Evolutionary conservation across 139 green algal species (phyloP).

Genomic region (Chlorella ohadii): DNA sequence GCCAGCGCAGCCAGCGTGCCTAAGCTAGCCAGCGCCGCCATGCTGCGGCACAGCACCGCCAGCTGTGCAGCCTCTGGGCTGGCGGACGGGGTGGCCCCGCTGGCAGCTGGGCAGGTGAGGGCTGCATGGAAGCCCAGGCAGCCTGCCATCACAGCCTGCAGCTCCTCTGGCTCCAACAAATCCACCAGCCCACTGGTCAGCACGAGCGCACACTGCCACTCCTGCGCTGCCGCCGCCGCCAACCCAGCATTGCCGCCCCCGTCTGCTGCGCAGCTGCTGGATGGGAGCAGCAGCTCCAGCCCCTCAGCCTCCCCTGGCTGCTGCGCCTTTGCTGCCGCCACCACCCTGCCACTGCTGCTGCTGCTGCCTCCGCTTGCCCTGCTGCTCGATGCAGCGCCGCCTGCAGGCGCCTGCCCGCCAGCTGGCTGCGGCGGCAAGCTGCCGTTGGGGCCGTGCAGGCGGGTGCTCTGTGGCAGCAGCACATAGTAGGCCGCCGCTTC

Average conservation of each 20-base stretch:
- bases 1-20: slow-evolving; percentile 9
- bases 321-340: not conserved
- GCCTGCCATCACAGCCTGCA: slow-evolving; percentile 21
- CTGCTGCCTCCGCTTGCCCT: not conserved
- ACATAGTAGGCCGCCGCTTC: slow-evolving; percentile 33
- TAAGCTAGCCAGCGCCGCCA: slow-evolving; percentile 27
- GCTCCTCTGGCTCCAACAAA: slow-evolving; percentile 32
- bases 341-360: too few species aligned
- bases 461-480: not conserved
- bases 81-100: not conserved
- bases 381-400: not conserved
- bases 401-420: not conserved
- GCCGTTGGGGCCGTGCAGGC: slow-evolving; percentile 16
- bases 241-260: not conserved
- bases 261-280: too few species aligned
- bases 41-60: slow-evolving; percentile 20
- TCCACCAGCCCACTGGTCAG: slow-evolving; percentile 32
- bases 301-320: not conserved
- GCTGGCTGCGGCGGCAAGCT: not conserved
- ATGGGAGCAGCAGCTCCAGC: slow-evolving; percentile 4
- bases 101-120: not conserved
- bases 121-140: slow-evolving; percentile 16
- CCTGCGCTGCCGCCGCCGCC: not conserved
- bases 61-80: not conserved
- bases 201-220: slow-evolving; percentile 26